Evolutionary conservation across 1,284 basidiomycete species (phyloP).

Genomic region (Rhizoctonia solani): DNA sequence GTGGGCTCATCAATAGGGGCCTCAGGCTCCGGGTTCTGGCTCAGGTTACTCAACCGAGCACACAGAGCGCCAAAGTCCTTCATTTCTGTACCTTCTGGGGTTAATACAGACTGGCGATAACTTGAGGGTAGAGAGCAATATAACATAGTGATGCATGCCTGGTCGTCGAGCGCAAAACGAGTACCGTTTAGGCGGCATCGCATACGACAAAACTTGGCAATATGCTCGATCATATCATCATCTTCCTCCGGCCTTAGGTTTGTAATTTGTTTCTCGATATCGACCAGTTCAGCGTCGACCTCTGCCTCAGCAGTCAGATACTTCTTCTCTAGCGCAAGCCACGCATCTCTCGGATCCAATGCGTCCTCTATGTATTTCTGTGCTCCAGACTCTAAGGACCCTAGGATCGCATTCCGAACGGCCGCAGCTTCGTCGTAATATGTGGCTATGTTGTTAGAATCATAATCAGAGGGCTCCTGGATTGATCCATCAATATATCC

Average conservation of each 20-base stretch:
- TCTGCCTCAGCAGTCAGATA: not conserved
- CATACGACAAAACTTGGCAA: not conserved
- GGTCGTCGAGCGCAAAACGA: not conserved
- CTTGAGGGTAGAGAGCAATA: not conserved
- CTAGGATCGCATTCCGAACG: not conserved
- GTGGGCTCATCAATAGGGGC: not conserved
- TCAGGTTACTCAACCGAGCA: not conserved
- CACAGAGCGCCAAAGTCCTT: not conserved
- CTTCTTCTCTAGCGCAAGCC: not conserved
- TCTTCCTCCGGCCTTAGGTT: not conserved
- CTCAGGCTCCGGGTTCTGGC: not conserved
- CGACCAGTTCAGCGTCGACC: not conserved
- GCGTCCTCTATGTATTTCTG: not conserved
- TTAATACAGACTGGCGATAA: not conserved
- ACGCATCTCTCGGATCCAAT: not conserved
- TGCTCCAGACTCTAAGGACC: not conserved
- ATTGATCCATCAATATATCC: not conserved
- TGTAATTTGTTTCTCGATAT: not conserved
- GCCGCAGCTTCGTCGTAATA: not conserved
- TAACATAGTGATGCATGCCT: not conserved
- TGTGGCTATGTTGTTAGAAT: not conserved
- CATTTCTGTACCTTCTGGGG: not conserved
- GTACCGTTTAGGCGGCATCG: not conserved
- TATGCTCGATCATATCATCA: not conserved
- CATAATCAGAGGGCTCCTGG: not conserved